These are phyloP conservation scores for Cenchrus americanus DNA, from an alignment of 176 grass and related monocot species.

Conservation along the genomic window DNA sequence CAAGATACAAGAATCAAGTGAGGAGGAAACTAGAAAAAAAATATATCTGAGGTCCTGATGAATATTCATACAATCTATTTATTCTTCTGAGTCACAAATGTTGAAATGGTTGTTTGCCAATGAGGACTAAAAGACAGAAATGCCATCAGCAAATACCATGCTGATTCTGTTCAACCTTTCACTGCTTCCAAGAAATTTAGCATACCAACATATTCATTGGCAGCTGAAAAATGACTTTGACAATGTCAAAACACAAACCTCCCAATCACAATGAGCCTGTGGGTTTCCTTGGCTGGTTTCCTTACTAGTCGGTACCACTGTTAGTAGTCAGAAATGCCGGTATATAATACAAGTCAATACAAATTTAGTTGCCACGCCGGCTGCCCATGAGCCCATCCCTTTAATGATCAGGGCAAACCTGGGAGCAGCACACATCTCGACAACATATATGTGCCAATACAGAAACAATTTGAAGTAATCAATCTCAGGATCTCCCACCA, in stretches of 20 bases:
- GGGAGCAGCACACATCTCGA: conserved; percentile 21
- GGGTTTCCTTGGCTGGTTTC: not conserved
- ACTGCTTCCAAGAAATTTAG: not conserved
- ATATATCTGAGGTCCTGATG: not conserved
- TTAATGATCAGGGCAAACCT: not conserved
- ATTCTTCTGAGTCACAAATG: not conserved
- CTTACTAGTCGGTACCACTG: conserved; percentile 20
- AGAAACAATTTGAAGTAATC: conserved; percentile 16
- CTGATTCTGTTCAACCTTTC: not conserved
- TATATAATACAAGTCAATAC: conserved; percentile 32
- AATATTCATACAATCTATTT: not conserved
- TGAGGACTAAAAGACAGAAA: not conserved
- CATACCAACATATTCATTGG: not conserved
- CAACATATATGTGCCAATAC: not conserved
- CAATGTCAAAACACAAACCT: conserved; percentile 30
- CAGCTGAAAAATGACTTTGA: conserved; percentile 17
- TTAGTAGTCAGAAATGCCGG: not conserved
- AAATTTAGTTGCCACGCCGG: not conserved
- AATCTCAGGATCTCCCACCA: conserved; percentile 3
- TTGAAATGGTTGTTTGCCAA: not conserved
- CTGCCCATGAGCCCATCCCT: not conserved
- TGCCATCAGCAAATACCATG: conserved; percentile 13
- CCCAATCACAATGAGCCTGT: conserved; percentile 1
- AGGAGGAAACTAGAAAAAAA: not conserved
- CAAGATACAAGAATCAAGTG: conserved; percentile 24